phyloP scores from a whole-genome alignment of 768 basidiomycete genomes.

The Mycena venus region DNA sequence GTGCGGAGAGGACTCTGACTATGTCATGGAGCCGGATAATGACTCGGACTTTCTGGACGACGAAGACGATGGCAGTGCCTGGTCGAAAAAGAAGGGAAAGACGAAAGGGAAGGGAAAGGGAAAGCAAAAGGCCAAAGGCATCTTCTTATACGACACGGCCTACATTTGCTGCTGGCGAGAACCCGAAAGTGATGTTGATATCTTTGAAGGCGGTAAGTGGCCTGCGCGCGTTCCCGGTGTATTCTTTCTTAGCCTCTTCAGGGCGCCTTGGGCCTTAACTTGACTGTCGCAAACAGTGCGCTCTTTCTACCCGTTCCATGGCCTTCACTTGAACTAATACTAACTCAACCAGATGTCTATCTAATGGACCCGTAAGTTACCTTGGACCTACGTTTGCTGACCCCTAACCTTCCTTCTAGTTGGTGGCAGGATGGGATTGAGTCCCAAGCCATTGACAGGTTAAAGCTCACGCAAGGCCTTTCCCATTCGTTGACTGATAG shows the following conservation, averaged over 20 bases:
- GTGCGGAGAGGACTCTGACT: conserved; percentile 37
- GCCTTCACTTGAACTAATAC: too few relatives aligned
- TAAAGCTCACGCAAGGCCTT: not conserved
- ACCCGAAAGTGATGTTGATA: conserved; percentile 87
- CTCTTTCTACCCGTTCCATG: not conserved
- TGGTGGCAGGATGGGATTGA: conserved; percentile 94
- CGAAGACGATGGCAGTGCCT: conserved; percentile 43
- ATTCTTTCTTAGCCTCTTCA: conserved; percentile 31
- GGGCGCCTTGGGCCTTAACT: conserved; percentile 89
- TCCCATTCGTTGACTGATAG: conserved; percentile 41
- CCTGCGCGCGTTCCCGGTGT: not conserved
- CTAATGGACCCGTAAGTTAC: conserved; percentile 85
- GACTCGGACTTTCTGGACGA: conserved; percentile 47
- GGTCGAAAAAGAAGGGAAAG: conserved; percentile 46
- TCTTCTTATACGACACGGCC: conserved; percentile 11
- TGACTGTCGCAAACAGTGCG: conserved; percentile 69
- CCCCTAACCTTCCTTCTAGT: conserved; percentile 48
- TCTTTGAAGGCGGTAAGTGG: conserved; percentile 78
- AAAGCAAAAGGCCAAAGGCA: conserved; percentile 1
- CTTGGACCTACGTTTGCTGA: not conserved
- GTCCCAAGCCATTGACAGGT: conserved; percentile 76
- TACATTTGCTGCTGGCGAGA: conserved; percentile 48
- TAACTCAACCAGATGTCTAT: too few relatives aligned
- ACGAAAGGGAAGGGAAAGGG: conserved; percentile 55
- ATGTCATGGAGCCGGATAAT: conserved; percentile 47